Evolutionary conservation across 805 yeast genomes (phyloP).

Genomic region (Candida gorgasii): DNA sequence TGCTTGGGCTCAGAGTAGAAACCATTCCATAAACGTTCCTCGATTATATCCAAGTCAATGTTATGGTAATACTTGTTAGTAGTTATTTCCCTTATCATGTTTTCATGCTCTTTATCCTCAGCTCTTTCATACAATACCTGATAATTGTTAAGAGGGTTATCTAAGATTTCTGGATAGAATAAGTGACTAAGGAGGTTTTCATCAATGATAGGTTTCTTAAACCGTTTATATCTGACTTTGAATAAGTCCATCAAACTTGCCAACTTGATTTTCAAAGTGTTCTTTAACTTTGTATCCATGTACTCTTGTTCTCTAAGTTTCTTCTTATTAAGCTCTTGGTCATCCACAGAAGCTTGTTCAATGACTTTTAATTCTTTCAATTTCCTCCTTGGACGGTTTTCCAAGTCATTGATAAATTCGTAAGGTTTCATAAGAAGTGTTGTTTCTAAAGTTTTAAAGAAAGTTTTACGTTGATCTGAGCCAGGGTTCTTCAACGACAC

Average conservation of each 20-base stretch:
- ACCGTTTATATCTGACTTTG: constrained; percentile 82
- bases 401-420: constrained; percentile 64
- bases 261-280: constrained; percentile 78
- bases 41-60: constrained; percentile 92
- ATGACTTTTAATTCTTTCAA: constrained; percentile 41
- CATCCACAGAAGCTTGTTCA: constrained; percentile 12
- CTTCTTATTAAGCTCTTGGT: constrained; percentile 37
- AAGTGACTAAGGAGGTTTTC: constrained; percentile 71
- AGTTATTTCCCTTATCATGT: constrained; percentile 77
- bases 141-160: constrained; percentile 36
- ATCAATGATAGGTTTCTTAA: constrained; percentile 87
- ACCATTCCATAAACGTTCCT: constrained; percentile 96
- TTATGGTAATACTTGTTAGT: constrained; percentile 76
- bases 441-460: constrained; percentile 52
- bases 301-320: constrained; percentile 54
- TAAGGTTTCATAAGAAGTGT: constrained; percentile 68
- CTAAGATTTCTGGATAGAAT: constrained; percentile 60
- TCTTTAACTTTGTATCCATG: constrained; percentile 79
- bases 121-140: constrained; percentile 46
- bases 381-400: constrained; percentile 54
- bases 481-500: constrained; percentile 48
- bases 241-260: constrained; percentile 88
- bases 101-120: constrained; percentile 48
- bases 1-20: constrained; percentile 91
- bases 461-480: constrained; percentile 49